These are phyloP conservation scores for Fusarium sp. DNA, from an alignment of 2,329 filamentous ascomycete species.

Conservation along the genomic window DNA sequence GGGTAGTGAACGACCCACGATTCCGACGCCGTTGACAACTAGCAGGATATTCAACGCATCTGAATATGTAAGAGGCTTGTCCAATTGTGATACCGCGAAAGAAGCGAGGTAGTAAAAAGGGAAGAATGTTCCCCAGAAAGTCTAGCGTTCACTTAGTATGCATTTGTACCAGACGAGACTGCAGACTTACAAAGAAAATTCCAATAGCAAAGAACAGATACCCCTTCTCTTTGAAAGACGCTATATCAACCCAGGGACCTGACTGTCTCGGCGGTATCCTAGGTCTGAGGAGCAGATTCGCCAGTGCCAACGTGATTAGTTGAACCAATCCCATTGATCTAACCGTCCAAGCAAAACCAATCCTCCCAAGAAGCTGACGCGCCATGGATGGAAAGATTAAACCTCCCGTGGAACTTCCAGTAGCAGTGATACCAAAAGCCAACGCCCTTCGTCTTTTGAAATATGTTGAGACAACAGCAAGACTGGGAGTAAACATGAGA, in stretches of 20 bases:
- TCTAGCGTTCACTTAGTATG: background rate
- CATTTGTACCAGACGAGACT: fast-evolving
- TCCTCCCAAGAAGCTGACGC: background rate
- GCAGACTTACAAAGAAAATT: slow-evolving; percentile 6
- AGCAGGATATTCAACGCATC: background rate
- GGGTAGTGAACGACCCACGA: background rate
- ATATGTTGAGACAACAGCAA: background rate
- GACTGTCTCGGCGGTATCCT: background rate
- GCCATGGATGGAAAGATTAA: background rate
- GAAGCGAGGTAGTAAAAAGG: slow-evolving; percentile 9
- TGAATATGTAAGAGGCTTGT: background rate
- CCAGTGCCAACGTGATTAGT: background rate
- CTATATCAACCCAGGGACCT: slow-evolving; percentile 9
- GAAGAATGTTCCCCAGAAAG: slow-evolving; percentile 9
- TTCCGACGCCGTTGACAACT: slow-evolving; percentile 3
- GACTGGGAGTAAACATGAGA: background rate
- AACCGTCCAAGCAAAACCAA: background rate
- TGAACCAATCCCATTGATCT: background rate
- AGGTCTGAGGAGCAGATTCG: background rate
- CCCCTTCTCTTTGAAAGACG: background rate
- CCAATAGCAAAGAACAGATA: slow-evolving; percentile 13
- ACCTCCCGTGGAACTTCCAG: background rate
- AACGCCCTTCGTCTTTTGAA: background rate
- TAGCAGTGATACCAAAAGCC: background rate
- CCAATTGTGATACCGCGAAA: slow-evolving; percentile 3